Base-by-base conservation (phyloP, 2,329 filamentous ascomycete genomes). In the Trichoderma sp. region DNA sequence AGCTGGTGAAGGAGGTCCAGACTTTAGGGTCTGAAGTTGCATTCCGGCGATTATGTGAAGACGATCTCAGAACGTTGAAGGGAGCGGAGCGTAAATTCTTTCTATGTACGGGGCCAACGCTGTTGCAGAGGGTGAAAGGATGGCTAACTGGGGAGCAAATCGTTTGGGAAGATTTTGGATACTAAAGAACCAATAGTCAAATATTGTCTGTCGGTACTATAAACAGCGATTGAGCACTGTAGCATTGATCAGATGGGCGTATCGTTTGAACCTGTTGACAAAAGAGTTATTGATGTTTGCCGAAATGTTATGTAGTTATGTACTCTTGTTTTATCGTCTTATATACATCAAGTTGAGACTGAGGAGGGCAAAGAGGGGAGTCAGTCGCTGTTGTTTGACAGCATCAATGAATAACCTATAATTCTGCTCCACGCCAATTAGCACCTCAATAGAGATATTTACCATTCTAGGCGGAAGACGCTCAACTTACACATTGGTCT, bases 131-230 rank as follows among this genome's bases (percentile, higher is more conserved):
- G 76, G 7, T 91, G 53, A 75, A 85, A 71, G 80, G 76, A 7
- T 91, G 89, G 89, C 75, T 90, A 68, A 81, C 82, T 1, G 86
- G 85, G 0, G 87, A 89, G 76, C 82, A 84, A 36, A 81, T 90
- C 56, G 56, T 81, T 85, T 1, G 87, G 84, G 80, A 89, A 91
- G 79, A 88, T 88, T 91, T 91, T 78, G 83, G 84, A 47, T 91
- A 90, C 76, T 91, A 74, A 24, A 21, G n/a, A 15, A 1, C 26
- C 32, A 7, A 18, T 8, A 26, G 21, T 21, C 5, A 18, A 2
- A 28, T n/a, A 36, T 24, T 15, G 9, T 18, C 18, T n/a, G 11
- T 26, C 2, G n/a, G n/a, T n/a, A n/a, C n/a, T n/a, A n/a, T n/a
- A 39, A 5, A 26, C 0, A 26, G 1, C 18, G 14, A 15, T 36